A percentile compares a stretch with the other conserved stretches of the same genome.
phyloP scores from a whole-genome alignment of 495 filamentous ascomycete species.

The Aspergillus egyptiacus region DNA sequence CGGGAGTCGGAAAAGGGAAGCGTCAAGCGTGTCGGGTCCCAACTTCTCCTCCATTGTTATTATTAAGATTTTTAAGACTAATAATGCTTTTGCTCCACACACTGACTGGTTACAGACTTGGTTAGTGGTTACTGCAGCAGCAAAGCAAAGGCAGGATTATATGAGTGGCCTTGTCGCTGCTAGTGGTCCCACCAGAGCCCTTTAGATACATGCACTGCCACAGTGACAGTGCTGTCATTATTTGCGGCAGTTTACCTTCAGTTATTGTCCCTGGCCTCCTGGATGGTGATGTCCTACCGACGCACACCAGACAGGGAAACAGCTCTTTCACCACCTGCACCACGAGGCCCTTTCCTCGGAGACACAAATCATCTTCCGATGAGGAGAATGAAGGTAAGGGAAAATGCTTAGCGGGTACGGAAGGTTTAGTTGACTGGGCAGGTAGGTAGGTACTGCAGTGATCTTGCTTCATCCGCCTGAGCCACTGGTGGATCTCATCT shows the following conservation, averaged over 20 bases:
- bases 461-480: background rate
- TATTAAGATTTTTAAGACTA: too few relatives aligned
- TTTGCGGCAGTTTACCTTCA: slow-evolving; percentile 19
- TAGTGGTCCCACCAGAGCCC: slow-evolving; percentile 21
- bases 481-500: slow-evolving; percentile 5
- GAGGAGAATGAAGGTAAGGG: background rate
- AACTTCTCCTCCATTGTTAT: background rate
- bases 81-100: background rate
- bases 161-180: slow-evolving; percentile 18
- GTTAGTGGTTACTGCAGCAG: too few relatives aligned
- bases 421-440: background rate
- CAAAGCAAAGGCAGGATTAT: background rate
- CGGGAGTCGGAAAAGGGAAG: slow-evolving; percentile 2
- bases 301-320: background rate
- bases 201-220: slow-evolving; percentile 44
- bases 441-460: background rate
- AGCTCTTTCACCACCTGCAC: background rate
- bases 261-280: too few relatives aligned
- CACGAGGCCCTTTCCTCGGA: background rate
- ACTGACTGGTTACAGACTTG: background rate
- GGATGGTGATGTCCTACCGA: too few relatives aligned
- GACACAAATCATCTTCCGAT: background rate
- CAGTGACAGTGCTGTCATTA: slow-evolving; percentile 43
- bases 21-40: too few relatives aligned
- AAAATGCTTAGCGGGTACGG: background rate